These are phyloP conservation scores for Aspergillus clavatus DNA, from an alignment of 2,329 filamentous ascomycete species.

Conservation along the genomic window DNA sequence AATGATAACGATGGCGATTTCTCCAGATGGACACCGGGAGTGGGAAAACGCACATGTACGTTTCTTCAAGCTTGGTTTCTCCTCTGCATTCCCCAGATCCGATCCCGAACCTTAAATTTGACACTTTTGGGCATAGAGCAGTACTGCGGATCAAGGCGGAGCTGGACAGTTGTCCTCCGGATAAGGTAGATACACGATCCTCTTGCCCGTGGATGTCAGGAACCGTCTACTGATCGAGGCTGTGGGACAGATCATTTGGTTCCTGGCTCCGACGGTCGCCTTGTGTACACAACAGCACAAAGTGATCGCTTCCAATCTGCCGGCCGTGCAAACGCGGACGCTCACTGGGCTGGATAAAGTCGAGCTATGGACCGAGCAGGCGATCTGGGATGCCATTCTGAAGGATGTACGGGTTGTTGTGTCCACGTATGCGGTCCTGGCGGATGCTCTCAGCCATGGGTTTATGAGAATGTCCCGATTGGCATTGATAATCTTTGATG, in stretches of 20 bases:
- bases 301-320: constrained; percentile 57
- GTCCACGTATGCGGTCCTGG: constrained; percentile 69
- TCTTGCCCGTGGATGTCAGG: background rate
- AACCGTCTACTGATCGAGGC: background rate
- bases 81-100: background rate
- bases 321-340: constrained; percentile 53
- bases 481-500: constrained; percentile 73
- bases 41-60: constrained; percentile 73
- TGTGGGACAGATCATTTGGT: constrained; percentile 56
- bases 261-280: constrained; percentile 64
- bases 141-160: constrained; percentile 63
- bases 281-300: constrained; percentile 63
- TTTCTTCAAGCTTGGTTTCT: constrained; percentile 6
- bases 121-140: constrained; percentile 47
- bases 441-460: constrained; percentile 68
- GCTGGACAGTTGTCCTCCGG: constrained; percentile 49
- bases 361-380: constrained; percentile 65
- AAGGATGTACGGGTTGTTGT: constrained; percentile 65
- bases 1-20: background rate
- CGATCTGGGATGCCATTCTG: constrained; percentile 64
- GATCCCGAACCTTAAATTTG: background rate
- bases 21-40: constrained; percentile 72
- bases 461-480: constrained; percentile 64
- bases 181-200: constrained; percentile 44
- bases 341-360: constrained; percentile 65